Evolutionary conservation across 768 basidiomycete genomes (phyloP).

Genomic region (Termitomyces sp.): DNA sequence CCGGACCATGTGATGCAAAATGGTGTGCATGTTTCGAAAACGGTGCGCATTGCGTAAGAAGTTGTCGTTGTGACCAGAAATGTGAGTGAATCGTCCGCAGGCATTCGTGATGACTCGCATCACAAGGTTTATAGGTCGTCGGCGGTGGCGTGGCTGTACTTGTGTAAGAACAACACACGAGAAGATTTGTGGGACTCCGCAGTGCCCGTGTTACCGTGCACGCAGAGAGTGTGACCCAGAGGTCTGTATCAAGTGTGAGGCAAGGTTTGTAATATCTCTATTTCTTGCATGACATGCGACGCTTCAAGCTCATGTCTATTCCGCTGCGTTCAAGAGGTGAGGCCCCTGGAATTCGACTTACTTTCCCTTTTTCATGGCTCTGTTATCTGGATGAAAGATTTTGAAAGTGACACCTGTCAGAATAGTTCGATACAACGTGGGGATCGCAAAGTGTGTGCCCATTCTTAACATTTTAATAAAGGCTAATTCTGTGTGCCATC

Average conservation of each 20-base stretch:
- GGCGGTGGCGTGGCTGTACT: conserved; percentile 53
- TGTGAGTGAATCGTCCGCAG: conserved; percentile 37
- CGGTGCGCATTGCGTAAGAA: conserved; percentile 48
- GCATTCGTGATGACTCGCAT: background rate
- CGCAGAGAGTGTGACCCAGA: conserved; percentile 67
- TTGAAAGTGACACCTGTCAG: conserved; percentile 30
- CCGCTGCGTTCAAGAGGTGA: conserved; percentile 16
- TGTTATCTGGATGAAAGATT: conserved; percentile 16
- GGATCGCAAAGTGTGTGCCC: conserved; percentile 33
- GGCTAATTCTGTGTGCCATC: background rate
- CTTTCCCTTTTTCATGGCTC: background rate
- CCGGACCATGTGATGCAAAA: conserved; percentile 44
- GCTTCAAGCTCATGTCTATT: background rate
- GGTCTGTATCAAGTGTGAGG: conserved; percentile 48
- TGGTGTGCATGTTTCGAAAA: conserved; percentile 48
- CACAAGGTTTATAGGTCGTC: conserved; percentile 35
- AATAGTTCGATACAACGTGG: conserved; percentile 48
- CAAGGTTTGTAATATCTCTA: conserved; percentile 31
- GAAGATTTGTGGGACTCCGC: conserved; percentile 29
- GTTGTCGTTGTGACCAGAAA: conserved; percentile 45
- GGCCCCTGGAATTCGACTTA: background rate
- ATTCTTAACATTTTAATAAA: background rate
- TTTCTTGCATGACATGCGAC: background rate
- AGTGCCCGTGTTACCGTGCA: conserved; percentile 48
- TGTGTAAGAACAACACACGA: conserved; percentile 30